Base-by-base conservation (phyloP, 345 rosid genomes). In the Litchi chinensis region DNA sequence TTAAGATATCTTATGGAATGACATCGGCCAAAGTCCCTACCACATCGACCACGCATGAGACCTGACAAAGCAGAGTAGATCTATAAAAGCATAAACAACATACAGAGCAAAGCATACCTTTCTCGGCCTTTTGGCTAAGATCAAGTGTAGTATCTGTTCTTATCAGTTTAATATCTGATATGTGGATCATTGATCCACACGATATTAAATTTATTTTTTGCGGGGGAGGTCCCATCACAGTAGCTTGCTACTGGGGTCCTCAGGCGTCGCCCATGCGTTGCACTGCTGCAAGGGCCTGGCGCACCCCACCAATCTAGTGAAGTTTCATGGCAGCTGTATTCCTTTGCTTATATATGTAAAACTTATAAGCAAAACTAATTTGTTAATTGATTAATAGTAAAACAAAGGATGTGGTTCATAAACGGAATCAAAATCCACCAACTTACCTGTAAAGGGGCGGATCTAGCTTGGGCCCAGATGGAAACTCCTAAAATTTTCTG, bases 41-140 rank as follows among this genome's bases (percentile, higher is more conserved):
- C 50, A 18, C 43, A 16, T 40, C 1, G 70, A 39, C 50, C 16
- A 22, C 3, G 5, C 6, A 39, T 1, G 18, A 10, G 37, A 18
- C 18, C 11, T 16, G 12, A 19, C 13, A 19, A 65, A 0, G 37
- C 37, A 32, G 37, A 32, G 37, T 32, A 32, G 37, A 3, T 1
- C 37, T 32, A 32, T 2, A 32, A 2, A 32, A 32, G 37, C 3
- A 32, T 32, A 32, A 32, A 2, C 37, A 32, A 2, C 3, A 13
- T 1, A 13, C 5, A 0, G 1, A 0, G 0, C 8, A 68, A 73
- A 52, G 65, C 87, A 86, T 85, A 82, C 87, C 90, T 89, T 87
- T 89, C 89, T 87, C 90, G 88, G 90, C 91, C 88, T 88, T 88
- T 88, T 88, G 91, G 91, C 90, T 88, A 87, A 88, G 90, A 88